Base-by-base conservation (phyloP, 441 rosid species). In the Pelargonium myrrhifolium region DNA sequence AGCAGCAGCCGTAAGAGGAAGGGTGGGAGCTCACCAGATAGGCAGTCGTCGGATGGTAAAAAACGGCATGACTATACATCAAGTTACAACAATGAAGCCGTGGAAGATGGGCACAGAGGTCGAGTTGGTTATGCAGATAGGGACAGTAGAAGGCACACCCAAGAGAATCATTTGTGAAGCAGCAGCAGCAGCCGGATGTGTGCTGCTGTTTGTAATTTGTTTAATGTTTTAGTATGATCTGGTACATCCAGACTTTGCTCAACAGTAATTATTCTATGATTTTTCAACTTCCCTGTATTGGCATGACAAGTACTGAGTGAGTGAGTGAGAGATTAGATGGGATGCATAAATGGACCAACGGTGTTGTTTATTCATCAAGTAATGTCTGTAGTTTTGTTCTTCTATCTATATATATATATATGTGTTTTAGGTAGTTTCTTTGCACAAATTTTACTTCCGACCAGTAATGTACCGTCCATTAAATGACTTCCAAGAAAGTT, bases 1-100 rank as follows among this genome's bases (percentile, higher is more conserved):
- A 51, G 58, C 21, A 51, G 58, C 72, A 75, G 68, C 20, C 83
- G 77, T 45, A 83, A 79, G 68, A 68, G 75, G 37, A 83, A 76
- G 76, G 74, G 70, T 9, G 55, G 80, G 26, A 81, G 78, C 76
- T 69, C 83, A 21, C 58, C 73, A 0, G 86, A 75, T 10, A 65
- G 59, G 67, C 64, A 59, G 24, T 53, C 63, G 7, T n/a, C n/a
- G n/a, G 84, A 83, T 56, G 80, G 76, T 56, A 78, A 71, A 74
- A 74, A 69, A 59, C 71, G 77, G 67, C 78, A 73, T 45, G 72
- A 74, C 43, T 62, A 74, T 20, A 49, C 43, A 10, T 40, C 43
- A 9, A 40, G 43, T 40, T 40, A 40, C 43, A 47, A 47, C 55
- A 6, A 17, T n/a, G 60, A 55, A 6, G 3, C 24, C 1, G 21